Evolutionary conservation across 257 asterid genomes (phyloP), one percentile per base, ranked within the genome.

Genomic region (Dorcoceras hygrometricum): DNA sequence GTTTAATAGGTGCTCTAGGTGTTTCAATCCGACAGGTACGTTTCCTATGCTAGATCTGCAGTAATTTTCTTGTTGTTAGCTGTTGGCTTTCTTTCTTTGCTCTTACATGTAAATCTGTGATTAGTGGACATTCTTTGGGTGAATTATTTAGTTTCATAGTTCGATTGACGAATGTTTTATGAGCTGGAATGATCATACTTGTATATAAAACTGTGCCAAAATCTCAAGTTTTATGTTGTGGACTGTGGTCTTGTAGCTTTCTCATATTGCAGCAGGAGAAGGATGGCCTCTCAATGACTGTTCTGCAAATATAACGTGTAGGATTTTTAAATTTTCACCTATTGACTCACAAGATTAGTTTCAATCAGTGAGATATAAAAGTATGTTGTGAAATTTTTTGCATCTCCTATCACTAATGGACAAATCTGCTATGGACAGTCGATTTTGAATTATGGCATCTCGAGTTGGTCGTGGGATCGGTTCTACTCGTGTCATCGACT

Each of bases 231-330:
- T 18, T 7, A 72, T 73, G 73, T 60, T 65, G 20, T 43, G 53
- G 53, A 43, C 7, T 16, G 53, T 43, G 61, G 65, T 65, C 8
- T 77, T 79, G 76, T 81, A 90, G 98, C 84, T 67, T 73, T 88
- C 97, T 78, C 97, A 86, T 66, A 11, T 86, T 66, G 96, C 87
- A 64, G 76, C 86, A 60, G 29, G 9, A 46, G 84, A 79, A 78
- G 96, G 97, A 65, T 88, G 76, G 89, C 87, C 89, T 19, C 50
- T 93, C 65, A 70, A 55, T n/a, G 97, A 89, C 74, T 81, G 84
- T 69, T 86, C 90, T 12, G 62, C 75, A 18, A 81, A 76, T 67
- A 71, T 86, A 64, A 76, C 90, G 36, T 85, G 98, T 93, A 82
- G 78, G 89, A 63, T 59, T 59, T 43, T 4, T 2, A 59, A 34